phyloP scores from a whole-genome alignment of 495 filamentous ascomycete species.

The Trichoderma reesei region DNA sequence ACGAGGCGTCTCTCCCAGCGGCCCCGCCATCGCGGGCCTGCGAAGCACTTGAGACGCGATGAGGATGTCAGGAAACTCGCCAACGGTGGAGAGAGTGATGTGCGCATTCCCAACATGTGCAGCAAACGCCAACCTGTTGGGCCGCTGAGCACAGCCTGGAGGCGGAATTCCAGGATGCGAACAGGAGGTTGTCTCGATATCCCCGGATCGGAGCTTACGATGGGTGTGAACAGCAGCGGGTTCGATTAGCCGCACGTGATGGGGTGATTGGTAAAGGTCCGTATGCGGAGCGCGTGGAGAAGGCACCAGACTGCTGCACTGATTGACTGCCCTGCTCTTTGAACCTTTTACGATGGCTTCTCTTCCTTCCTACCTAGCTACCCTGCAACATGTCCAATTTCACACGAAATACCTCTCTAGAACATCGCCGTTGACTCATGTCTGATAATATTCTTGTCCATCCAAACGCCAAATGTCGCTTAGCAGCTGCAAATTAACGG shows the following conservation, averaged over 20 bases:
- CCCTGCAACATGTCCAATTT: not conserved
- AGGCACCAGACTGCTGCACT: too few species aligned
- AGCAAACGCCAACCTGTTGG: not conserved
- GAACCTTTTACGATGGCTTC: too few species aligned
- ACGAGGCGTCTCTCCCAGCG: conserved; percentile 1
- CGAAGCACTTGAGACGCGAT: not conserved
- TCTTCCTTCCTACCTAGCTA: not conserved
- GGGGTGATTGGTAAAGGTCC: not conserved
- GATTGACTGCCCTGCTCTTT: too few species aligned
- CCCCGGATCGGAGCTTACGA: not conserved
- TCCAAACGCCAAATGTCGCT: not conserved
- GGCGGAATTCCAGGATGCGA: not conserved
- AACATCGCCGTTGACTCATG: too few species aligned
- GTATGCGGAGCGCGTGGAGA: not conserved
- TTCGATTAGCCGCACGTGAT: not conserved
- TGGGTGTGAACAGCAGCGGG: not conserved
- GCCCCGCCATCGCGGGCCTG: not conserved
- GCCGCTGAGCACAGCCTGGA: not conserved
- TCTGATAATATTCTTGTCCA: not conserved
- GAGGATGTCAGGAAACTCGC: not conserved
- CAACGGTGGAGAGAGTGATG: not conserved
- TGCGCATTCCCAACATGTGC: conserved; percentile 11
- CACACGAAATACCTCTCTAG: not conserved
- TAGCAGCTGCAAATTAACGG: not conserved
- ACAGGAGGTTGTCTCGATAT: not conserved